Percentiles rank a stretch among this genome's conserved stretches.
Evolutionary conservation across 345 rosid genomes (phyloP).

Genomic region (Diplotaxis tenuifolia): DNA sequence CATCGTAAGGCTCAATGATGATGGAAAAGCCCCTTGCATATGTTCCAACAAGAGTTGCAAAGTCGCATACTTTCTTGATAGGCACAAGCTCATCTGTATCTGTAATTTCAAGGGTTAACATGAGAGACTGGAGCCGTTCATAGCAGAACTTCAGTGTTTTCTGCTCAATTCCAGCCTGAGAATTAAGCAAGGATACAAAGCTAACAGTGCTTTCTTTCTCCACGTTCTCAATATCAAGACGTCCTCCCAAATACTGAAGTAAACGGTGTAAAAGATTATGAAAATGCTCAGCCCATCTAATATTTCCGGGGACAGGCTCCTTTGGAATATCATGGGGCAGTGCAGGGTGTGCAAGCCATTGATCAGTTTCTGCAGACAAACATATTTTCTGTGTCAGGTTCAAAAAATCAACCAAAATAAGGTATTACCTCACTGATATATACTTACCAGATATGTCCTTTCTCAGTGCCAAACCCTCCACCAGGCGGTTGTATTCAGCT

Average conservation of each 20-base stretch:
- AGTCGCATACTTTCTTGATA: constrained; percentile 90
- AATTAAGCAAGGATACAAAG: constrained; percentile 64
- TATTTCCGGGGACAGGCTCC: constrained; percentile 98
- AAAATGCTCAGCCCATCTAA: constrained; percentile 94
- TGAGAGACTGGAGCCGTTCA: constrained; percentile 90
- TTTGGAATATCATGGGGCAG: constrained; percentile 91
- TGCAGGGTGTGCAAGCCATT: constrained; percentile 98
- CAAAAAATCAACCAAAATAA: constrained; percentile 19
- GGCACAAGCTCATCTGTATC: constrained; percentile 94
- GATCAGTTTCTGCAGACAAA: constrained; percentile 55
- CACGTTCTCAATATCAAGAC: constrained; percentile 80
- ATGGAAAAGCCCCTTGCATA: constrained; percentile 92
- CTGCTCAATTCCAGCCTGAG: constrained; percentile 93
- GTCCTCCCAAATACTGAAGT: constrained; percentile 75
- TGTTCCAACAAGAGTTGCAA: constrained; percentile 94
- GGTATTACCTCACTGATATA: background rate
- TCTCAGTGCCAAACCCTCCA: constrained; percentile 90
- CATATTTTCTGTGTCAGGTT: constrained; percentile 10
- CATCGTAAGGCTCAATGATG: constrained; percentile 93
- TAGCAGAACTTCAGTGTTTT: constrained; percentile 93
- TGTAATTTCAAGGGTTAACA: constrained; percentile 91
- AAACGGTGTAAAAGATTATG: constrained; percentile 81
- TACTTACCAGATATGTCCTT: constrained; percentile 78
- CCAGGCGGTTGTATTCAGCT: constrained; percentile 88
- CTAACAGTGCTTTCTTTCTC: constrained; percentile 92